These are phyloP conservation scores for Penicillium silybi DNA, from an alignment of 495 filamentous ascomycete species.

Conservation along the genomic window DNA sequence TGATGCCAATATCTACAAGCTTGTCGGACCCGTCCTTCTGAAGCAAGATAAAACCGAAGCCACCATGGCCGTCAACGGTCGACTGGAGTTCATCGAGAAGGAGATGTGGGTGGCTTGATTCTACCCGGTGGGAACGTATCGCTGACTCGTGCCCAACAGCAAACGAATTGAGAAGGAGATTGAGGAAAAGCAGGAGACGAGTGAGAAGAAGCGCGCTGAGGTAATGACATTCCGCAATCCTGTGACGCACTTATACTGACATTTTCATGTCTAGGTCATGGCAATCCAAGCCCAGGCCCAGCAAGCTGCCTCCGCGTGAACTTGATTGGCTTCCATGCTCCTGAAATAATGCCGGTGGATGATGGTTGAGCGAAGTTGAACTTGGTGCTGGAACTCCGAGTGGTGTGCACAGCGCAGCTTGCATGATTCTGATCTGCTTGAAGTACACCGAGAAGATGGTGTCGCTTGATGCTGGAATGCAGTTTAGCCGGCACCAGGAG, in stretches of 20 bases:
- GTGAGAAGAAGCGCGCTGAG: conserved; percentile 75
- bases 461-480: neutral
- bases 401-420: neutral
- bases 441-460: too few relatives aligned
- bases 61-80: conserved; percentile 79
- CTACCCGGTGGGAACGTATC: neutral
- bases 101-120: conserved; percentile 69
- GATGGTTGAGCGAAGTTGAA: neutral
- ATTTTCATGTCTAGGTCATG: conserved; percentile 29
- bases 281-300: conserved; percentile 43
- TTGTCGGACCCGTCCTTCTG: conserved; percentile 85
- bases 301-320: conserved; percentile 35
- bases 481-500: neutral
- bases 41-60: conserved; percentile 93
- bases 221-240: conserved; percentile 30
- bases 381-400: neutral
- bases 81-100: conserved; percentile 86
- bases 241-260: conserved; percentile 13
- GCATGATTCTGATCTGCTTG: neutral
- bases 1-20: conserved; percentile 88
- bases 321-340: neutral
- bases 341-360: neutral
- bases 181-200: conserved; percentile 70
- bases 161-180: conserved; percentile 81
- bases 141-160: conserved; percentile 42